Evolutionary conservation across 306 rosid species (phyloP).

Genomic region (Medicago arabica): DNA sequence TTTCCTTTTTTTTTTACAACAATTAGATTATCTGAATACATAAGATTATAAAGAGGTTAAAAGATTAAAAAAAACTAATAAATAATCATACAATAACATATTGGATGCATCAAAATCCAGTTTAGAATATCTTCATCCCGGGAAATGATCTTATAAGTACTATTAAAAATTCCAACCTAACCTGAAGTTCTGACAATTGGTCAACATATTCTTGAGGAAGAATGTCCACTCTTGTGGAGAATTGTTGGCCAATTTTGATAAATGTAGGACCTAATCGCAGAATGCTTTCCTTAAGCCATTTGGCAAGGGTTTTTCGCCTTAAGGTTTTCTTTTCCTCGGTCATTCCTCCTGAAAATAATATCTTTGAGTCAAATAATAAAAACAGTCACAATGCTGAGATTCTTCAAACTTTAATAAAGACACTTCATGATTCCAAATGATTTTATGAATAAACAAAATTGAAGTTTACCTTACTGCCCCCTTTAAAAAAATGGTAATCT

Average conservation of each 20-base stretch:
- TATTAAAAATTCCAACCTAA: constrained; percentile 40
- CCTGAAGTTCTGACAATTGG: constrained; percentile 98
- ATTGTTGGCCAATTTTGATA: constrained; percentile 98
- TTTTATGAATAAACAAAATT: not conserved
- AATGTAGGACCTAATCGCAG: constrained; percentile 97
- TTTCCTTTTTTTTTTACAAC: too few species aligned
- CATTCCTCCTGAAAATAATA: constrained; percentile 74
- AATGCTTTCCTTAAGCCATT: constrained; percentile 96
- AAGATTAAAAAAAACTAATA: too few species aligned
- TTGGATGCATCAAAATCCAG: constrained; percentile 27
- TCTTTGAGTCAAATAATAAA: constrained; percentile 29
- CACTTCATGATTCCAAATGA: constrained; percentile 7
- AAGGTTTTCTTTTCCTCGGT: constrained; percentile 77
- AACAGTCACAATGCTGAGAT: constrained; percentile 6
- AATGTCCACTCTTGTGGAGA: constrained; percentile 98
- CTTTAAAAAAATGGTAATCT: too few species aligned
- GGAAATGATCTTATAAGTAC: constrained; percentile 36
- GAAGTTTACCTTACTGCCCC: not conserved
- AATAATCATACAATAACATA: not conserved
- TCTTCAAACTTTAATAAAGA: constrained; percentile 26
- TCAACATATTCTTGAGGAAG: constrained; percentile 98
- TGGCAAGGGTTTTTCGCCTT: constrained; percentile 85
- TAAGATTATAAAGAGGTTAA: too few species aligned
- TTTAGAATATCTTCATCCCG: constrained; percentile 22
- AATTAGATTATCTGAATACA: too few species aligned